Conservation (phyloP, 2,329 filamentous ascomycete species). For the Trichophyton schoenleinii region DNA sequence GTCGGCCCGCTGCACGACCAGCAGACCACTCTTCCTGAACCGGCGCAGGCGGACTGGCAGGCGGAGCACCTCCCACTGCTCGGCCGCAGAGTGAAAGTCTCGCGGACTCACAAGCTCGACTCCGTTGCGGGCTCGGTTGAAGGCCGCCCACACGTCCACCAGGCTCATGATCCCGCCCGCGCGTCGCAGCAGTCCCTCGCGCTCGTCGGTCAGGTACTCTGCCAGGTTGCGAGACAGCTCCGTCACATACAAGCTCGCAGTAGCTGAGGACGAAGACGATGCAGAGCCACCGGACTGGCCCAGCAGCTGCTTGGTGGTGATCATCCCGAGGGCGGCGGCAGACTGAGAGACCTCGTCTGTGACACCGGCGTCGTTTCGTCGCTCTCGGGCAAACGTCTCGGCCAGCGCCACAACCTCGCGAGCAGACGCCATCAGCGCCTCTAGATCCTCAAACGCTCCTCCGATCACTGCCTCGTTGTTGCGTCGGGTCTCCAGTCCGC, state of each 20-base stretch:
- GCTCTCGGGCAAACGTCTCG: conserved; percentile 68
- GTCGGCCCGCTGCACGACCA: conserved; percentile 81
- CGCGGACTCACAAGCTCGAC: conserved; percentile 86
- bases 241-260: conserved; percentile 78
- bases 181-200: conserved; percentile 60
- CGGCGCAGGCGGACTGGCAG: conserved; percentile 75
- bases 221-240: conserved; percentile 74
- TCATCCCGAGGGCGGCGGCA: conserved; percentile 67
- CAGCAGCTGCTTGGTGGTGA: conserved; percentile 93
- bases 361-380: conserved; percentile 36
- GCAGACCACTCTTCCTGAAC: conserved; percentile 87
- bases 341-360: conserved; percentile 59
- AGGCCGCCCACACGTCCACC: conserved; percentile 86
- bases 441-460: conserved; percentile 86
- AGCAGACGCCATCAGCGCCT: conserved; percentile 92
- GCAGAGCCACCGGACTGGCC: conserved; percentile 34
- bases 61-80: conserved; percentile 74
- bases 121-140: conserved; percentile 83
- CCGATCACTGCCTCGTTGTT: conserved; percentile 92
- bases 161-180: conserved; percentile 81
- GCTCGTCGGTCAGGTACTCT: conserved; percentile 79
- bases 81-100: conserved; percentile 82
- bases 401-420: conserved; percentile 92
- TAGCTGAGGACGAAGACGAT: conserved; percentile 14
- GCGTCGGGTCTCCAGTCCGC: conserved; percentile 69